Conservation (phyloP, 805 yeast species). For the Candida parachauliodes region DNA sequence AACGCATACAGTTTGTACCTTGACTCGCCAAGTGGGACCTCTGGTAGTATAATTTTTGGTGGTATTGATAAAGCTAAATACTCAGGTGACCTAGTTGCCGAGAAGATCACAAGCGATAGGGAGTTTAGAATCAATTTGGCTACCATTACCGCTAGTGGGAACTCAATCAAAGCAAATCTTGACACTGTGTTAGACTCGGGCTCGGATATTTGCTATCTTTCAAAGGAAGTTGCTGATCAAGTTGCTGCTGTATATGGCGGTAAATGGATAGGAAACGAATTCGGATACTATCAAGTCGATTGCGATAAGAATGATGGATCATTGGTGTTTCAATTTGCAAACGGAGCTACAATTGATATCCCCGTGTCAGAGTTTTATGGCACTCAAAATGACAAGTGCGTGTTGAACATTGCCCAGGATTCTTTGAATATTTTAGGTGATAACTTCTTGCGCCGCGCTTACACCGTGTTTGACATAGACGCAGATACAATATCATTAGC, state of each 20-base stretch:
- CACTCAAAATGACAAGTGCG: constrained; percentile 17
- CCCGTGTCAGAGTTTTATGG: constrained; percentile 33
- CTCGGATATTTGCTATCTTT: constrained; percentile 39
- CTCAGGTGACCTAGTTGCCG: constrained; percentile 16
- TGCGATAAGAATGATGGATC: constrained; percentile 4
- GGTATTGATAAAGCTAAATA: constrained; percentile 31
- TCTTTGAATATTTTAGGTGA: constrained; percentile 49
- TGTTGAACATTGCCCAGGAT: constrained; percentile 13
- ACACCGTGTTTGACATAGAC: constrained; percentile 64
- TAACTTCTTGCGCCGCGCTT: constrained; percentile 58
- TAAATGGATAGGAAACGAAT: not conserved
- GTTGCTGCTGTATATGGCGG: constrained; percentile 5
- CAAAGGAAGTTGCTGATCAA: constrained; percentile 21
- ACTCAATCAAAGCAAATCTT: constrained; percentile 13
- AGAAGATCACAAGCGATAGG: not conserved
- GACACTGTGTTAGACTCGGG: constrained; percentile 35
- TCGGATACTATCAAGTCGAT: constrained; percentile 2
- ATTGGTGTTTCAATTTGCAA: not conserved
- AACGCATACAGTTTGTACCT: constrained; percentile 37
- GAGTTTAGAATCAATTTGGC: constrained; percentile 44
- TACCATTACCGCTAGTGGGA: constrained; percentile 22
- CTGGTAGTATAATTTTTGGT: constrained; percentile 30
- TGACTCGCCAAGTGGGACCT: constrained; percentile 15
- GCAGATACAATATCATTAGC: constrained; percentile 53
- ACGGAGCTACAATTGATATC: constrained; percentile 35